These are phyloP conservation scores for Galerina sulciceps DNA, from an alignment of 768 basidiomycete genomes.

Conservation along the genomic window DNA sequence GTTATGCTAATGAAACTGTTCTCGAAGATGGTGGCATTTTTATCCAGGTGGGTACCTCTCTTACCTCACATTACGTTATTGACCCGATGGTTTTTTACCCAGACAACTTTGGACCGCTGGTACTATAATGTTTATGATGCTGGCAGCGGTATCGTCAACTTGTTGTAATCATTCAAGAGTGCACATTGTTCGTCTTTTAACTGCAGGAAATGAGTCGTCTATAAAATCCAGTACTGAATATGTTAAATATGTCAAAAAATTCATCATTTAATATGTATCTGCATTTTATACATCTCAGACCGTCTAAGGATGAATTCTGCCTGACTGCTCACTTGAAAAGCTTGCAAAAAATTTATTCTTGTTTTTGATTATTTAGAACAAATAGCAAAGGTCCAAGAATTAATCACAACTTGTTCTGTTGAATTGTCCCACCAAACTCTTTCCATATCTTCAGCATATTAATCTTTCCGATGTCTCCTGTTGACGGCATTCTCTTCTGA, in stretches of 20 bases:
- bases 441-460: constrained; percentile 14
- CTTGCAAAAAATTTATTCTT: too few species aligned
- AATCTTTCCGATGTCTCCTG: constrained; percentile 2
- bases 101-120: constrained; percentile 18
- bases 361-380: too few species aligned
- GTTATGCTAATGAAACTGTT: constrained; percentile 32
- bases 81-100: not conserved
- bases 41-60: constrained; percentile 32
- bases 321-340: too few species aligned
- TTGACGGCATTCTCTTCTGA: constrained; percentile 1
- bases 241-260: too few species aligned
- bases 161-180: constrained; percentile 7
- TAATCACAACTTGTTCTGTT: not conserved
- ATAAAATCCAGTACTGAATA: too few species aligned
- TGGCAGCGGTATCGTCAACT: constrained; percentile 9
- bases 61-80: not conserved
- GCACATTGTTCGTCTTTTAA: too few species aligned
- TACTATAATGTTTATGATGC: constrained; percentile 16
- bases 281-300: too few species aligned
- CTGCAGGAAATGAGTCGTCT: too few species aligned
- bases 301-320: too few species aligned
- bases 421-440: constrained; percentile 5
- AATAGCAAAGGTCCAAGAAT: too few species aligned
- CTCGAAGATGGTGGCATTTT: constrained; percentile 40
- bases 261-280: too few species aligned